Conservation (phyloP, 2,329 filamentous ascomycete species). For the Penicillium capsulatum region DNA sequence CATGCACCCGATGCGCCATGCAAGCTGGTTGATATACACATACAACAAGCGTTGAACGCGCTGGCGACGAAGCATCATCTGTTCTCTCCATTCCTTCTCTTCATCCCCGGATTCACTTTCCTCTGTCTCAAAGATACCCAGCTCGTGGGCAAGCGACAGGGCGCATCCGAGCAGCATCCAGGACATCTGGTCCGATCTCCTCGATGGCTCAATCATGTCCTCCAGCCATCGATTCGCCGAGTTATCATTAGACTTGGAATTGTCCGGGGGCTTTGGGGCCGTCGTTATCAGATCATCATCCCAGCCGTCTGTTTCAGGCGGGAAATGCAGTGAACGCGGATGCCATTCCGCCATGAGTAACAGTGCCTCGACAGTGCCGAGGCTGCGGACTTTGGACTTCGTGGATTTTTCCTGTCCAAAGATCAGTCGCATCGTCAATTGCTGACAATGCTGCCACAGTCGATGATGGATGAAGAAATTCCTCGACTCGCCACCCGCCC, state of each 20-base stretch:
- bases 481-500: constrained; percentile 44
- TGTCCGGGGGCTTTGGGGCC: constrained; percentile 33
- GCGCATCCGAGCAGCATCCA: constrained; percentile 58
- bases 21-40: constrained; percentile 51
- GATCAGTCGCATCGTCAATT: constrained; percentile 51
- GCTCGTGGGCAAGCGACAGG: constrained; percentile 50
- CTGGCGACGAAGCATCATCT: constrained; percentile 31
- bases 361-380: constrained; percentile 53
- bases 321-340: constrained; percentile 52
- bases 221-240: constrained; percentile 47
- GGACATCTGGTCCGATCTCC: constrained; percentile 55
- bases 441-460: constrained; percentile 53
- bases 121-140: constrained; percentile 49
- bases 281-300: constrained; percentile 51
- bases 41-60: constrained; percentile 40
- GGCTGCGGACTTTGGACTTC: constrained; percentile 47
- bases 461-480: constrained; percentile 53
- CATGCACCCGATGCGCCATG: constrained; percentile 50
- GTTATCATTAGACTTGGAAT: constrained; percentile 21
- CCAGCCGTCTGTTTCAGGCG: constrained; percentile 53
- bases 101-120: constrained; percentile 24
- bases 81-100: constrained; percentile 28
- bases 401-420: constrained; percentile 53
- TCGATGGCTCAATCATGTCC: constrained; percentile 53
- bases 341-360: constrained; percentile 56